Base-by-base conservation (phyloP, 1,139 yeast genomes). In the Debaryomyces psychrophilus region DNA sequence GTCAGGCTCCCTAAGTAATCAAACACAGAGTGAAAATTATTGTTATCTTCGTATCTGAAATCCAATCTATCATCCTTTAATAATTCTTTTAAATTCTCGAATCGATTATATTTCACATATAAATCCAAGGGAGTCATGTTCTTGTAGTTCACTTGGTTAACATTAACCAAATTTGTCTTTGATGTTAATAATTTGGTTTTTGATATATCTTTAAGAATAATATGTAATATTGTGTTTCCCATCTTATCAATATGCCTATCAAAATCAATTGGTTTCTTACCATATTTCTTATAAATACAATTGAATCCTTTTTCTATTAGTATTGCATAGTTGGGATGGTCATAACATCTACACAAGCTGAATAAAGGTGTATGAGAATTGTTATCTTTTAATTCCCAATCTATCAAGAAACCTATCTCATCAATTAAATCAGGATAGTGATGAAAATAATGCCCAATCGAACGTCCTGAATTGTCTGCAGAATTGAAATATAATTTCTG, bases 301-400 rank as follows among this genome's bases (percentile, higher is more conserved):
- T 61, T 53, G 46, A 87, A 76, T 0, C 83, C 81, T 2, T 60
- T 61, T 11, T 59, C 51, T 3, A 89, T 64, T 56, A 90, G 63
- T 1, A 61, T 62, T 1, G 70, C 62, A 60, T 92, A 92, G 23
- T 81, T 65, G 0, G 79, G 68, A 55, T 88, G 93, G 60, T 92
- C 97, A 64, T 92, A 92, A 52, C 93, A 83, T 42, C 97, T 71
- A 54, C 90, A 82, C 4, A 89, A 64, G 5, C 89, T 79, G 62
- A 87, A 83, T 11, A 92, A 67, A 0, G 98, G 96, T 0, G 98
- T 89, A 53, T 88, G 90, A 0, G 85, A 83, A 50, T 79, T 82
- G 15, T 57, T 52, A 58, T 93, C 98, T 44, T 77, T 77, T n/a
- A 67, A 60, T 27, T 72, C 77, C 98, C 97, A 93, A 56, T 86